These are phyloP conservation scores for Guyanaporus albipodus DNA, from an alignment of 768 basidiomycete species.

Conservation along the genomic window DNA sequence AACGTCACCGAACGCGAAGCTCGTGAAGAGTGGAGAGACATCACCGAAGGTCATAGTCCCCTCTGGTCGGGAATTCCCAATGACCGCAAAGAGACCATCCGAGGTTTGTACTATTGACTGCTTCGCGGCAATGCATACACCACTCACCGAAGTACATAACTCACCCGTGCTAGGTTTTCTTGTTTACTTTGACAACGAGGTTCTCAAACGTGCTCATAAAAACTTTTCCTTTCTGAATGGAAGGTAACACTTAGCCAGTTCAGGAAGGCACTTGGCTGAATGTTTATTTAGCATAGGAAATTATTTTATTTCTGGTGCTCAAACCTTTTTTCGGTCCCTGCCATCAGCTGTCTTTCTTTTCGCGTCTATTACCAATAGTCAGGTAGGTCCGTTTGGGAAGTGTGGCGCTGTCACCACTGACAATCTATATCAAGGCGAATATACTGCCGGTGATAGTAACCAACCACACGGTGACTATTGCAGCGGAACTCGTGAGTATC, in stretches of 20 bases:
- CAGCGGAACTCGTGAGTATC: constrained; percentile 69
- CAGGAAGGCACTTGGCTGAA: constrained; percentile 1
- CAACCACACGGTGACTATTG: constrained; percentile 94
- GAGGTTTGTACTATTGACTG: constrained; percentile 51
- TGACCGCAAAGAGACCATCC: constrained; percentile 87
- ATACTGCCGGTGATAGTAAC: constrained; percentile 92
- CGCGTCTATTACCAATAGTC: constrained; percentile 83
- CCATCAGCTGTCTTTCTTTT: constrained; percentile 94
- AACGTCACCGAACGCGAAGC: constrained; percentile 68
- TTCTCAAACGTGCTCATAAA: constrained; percentile 87
- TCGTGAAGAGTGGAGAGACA: constrained; percentile 86
- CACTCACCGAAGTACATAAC: background rate
- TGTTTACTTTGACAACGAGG: constrained; percentile 86
- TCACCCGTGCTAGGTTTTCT: constrained; percentile 65
- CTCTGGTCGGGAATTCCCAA: constrained; percentile 85
- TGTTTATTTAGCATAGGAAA: constrained; percentile 65
- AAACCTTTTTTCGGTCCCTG: constrained; percentile 86
- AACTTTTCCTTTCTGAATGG: constrained; percentile 93
- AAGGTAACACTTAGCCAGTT: constrained; percentile 41
- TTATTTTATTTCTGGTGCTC: constrained; percentile 86
- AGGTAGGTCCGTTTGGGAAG: constrained; percentile 33
- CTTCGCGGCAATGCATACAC: background rate
- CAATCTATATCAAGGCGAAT: constrained; percentile 45
- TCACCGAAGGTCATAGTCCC: constrained; percentile 79
- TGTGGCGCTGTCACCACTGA: constrained; percentile 10